Percentiles rank a stretch among this genome's conserved stretches.
Evolutionary conservation across 768 basidiomycete species (phyloP).

Genomic region (Auriscalpium orientale): DNA sequence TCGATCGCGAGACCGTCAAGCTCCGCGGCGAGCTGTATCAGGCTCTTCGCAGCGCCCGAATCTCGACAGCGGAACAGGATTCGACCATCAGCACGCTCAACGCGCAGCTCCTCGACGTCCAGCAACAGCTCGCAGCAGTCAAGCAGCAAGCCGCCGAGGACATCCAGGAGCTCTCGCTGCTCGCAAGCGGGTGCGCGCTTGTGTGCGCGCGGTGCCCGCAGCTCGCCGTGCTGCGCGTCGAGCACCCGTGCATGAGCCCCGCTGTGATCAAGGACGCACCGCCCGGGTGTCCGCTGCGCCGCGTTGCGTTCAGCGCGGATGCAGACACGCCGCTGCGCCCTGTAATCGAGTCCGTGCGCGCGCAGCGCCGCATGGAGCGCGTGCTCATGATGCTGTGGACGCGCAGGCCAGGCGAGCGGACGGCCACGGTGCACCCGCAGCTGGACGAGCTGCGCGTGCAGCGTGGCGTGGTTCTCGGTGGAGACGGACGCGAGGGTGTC

Average conservation of each 20-base stretch:
- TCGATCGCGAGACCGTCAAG: too few relatives aligned
- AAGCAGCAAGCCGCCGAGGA: too few relatives aligned
- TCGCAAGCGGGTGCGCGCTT: constrained; percentile 37
- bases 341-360: constrained; percentile 50
- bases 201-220: constrained; percentile 40
- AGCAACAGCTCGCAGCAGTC: too few relatives aligned
- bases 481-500: constrained; percentile 45
- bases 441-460: constrained; percentile 51
- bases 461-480: constrained; percentile 45
- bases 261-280: constrained; percentile 39
- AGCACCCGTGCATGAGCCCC: constrained; percentile 41
- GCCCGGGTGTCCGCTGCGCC: constrained; percentile 37
- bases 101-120: too few relatives aligned
- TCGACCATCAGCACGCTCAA: too few relatives aligned
- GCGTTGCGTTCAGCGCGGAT: constrained; percentile 56
- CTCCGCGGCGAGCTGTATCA: too few relatives aligned
- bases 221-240: constrained; percentile 50
- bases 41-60: too few relatives aligned
- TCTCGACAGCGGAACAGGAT: too few relatives aligned
- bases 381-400: constrained; percentile 51
- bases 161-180: constrained; percentile 25
- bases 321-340: constrained; percentile 45
- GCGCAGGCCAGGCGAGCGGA: constrained; percentile 37
- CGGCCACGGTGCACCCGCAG: constrained; percentile 18
- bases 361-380: constrained; percentile 33